Base-by-base conservation (phyloP, 306 rosid species). In the Delonix regia region DNA sequence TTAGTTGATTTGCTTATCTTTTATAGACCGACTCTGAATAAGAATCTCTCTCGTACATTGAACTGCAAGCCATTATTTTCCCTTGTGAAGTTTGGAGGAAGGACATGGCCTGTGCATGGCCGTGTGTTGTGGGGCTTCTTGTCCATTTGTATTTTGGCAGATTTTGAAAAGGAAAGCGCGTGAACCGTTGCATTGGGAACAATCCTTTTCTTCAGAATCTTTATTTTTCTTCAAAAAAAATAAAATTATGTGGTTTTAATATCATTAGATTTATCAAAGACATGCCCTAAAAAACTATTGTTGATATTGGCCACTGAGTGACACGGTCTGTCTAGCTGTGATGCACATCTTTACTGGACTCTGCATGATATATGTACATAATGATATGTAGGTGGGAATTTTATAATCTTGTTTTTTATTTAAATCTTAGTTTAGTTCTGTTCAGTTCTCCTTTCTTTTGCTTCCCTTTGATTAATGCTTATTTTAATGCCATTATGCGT, bases 271-370 rank as follows among this genome's bases (percentile, higher is more conserved):
- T 52, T 76, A 83, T 78, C 66, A 52, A 60, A 69, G 76, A 82
- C 81, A 82, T 75, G 76, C 89, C 81, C 82, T 48, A 19, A 72
- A 87, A 76, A 12, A 8, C 81, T 90, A 36, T 87, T 88, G 89
- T 86, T 87, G 84, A 87, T 89, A 83, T 59, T 72, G 93, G 87
- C 63, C 69, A 66, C 80, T 83, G 89, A 61, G 85, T 86, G 90
- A 80, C 88, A 84, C 88, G 85, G 92, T 77, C 81, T 85, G 87
- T 86, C 88, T 76, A 81, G 97, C 89, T 88, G 90, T 86, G 75
- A 45, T 69, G 86, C 87, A 88, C 85, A 64, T 84, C 44, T 63
- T 74, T 79, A 59, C 47, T 66, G 62, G 86, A 82, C 90, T 78
- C 59, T 61, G 79, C 81, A 77, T 78, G 77, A 30, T 78, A 77